Evolutionary conservation across 352 stramenopile species (phyloP).

Genomic region (Phytophthora colocasiae): DNA sequence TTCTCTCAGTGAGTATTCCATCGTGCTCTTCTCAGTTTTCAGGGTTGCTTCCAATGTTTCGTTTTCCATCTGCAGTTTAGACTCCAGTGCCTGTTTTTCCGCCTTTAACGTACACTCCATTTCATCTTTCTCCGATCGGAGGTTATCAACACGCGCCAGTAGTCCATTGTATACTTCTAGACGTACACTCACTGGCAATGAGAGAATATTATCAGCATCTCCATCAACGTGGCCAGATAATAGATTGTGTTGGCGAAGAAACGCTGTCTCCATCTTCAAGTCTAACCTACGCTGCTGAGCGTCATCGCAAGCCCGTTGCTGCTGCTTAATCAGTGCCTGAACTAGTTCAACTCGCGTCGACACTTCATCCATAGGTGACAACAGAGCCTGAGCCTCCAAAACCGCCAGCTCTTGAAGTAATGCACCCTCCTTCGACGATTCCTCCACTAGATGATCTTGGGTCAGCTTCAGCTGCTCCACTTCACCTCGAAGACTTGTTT

Average conservation of each 20-base stretch:
- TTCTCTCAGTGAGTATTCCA: slow-evolving; percentile 11
- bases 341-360: slow-evolving; percentile 37
- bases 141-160: too few species aligned
- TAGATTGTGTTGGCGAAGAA: slow-evolving; percentile 32
- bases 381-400: neutral
- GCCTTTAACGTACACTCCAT: neutral
- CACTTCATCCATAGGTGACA: slow-evolving; percentile 2
- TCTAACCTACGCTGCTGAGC: slow-evolving; percentile 20
- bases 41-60: too few species aligned
- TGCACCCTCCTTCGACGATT: slow-evolving; percentile 30
- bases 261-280: slow-evolving; percentile 14
- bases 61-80: too few species aligned
- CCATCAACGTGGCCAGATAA: neutral
- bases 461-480: slow-evolving; percentile 27
- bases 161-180: slow-evolving; percentile 42
- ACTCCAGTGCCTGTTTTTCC: neutral
- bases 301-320: slow-evolving; percentile 14
- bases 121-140: slow-evolving; percentile 20
- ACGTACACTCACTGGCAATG: slow-evolving; percentile 23
- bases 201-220: neutral
- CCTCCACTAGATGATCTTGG: slow-evolving; percentile 27
- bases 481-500: slow-evolving; percentile 20
- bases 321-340: slow-evolving; percentile 31
- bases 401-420: slow-evolving; percentile 33
- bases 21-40: slow-evolving; percentile 3